Percentiles rank a stretch among this genome's conserved stretches.
These are phyloP conservation scores for Aspergillus heteromorphus DNA, from an alignment of 495 filamentous ascomycete species.

Conservation along the genomic window DNA sequence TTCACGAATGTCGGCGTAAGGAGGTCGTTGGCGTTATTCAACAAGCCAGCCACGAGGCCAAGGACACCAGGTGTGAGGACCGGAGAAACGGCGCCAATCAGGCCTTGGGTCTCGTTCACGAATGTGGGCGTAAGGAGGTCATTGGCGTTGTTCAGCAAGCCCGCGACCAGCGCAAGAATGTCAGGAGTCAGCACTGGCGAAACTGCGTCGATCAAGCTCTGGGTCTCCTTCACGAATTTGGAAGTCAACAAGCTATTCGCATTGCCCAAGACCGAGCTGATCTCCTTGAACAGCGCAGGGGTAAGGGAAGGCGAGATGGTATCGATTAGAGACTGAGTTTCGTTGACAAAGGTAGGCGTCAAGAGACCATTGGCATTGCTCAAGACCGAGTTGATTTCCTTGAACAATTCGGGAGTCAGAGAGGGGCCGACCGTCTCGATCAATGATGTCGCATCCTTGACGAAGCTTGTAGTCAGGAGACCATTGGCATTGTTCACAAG, in stretches of 20 bases:
- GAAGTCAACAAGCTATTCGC: conserved; percentile 29
- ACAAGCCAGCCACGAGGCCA: conserved; percentile 32
- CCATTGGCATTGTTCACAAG: conserved; percentile 34
- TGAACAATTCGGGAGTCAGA: conserved; percentile 29
- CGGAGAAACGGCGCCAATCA: conserved; percentile 19
- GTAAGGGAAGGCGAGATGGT: conserved; percentile 21
- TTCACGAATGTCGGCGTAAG: conserved; percentile 25
- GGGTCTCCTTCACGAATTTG: conserved; percentile 34
- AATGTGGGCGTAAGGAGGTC: conserved; percentile 35
- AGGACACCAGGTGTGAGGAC: conserved; percentile 32
- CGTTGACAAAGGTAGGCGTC: conserved; percentile 31
- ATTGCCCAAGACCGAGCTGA: conserved; percentile 24
- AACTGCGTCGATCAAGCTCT: conserved; percentile 32
- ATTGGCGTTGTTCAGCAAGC: conserved; percentile 39
- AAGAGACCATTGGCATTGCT: conserved; percentile 32
- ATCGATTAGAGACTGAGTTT: conserved; percentile 31
- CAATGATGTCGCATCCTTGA: conserved; percentile 17
- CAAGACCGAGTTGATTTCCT: conserved; percentile 31
- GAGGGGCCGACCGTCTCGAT: conserved; percentile 33
- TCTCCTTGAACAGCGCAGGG: conserved; percentile 23
- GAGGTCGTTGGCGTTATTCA: conserved; percentile 35
- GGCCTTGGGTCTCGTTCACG: conserved; percentile 31
- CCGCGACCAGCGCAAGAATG: conserved; percentile 33
- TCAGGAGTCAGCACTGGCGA: conserved; percentile 30
- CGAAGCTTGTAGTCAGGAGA: conserved; percentile 28